Percentiles rank a stretch among this genome's conserved stretches.
phyloP scores from a whole-genome alignment of 2,329 filamentous ascomycete genomes.

The Diaporthe citriasiana region DNA sequence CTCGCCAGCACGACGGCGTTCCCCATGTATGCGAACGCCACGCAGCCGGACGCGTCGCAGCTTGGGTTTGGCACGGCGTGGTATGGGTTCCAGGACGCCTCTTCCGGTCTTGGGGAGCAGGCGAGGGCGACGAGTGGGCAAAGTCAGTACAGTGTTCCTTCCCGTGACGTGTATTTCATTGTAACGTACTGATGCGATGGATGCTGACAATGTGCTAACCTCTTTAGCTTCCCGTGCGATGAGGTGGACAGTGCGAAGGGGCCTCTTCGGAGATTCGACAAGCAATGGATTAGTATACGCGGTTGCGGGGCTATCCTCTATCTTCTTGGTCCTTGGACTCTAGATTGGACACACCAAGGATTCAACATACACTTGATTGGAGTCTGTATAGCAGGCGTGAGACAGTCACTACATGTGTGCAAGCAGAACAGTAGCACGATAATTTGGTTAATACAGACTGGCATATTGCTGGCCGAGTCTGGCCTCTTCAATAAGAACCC shows the following conservation, averaged over 20 bases:
- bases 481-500: background rate
- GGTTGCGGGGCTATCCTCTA: background rate
- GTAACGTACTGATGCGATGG: background rate
- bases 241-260: background rate
- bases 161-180: no score
- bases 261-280: background rate
- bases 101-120: background rate
- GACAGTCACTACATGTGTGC: no score
- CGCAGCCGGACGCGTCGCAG: constrained; percentile 33
- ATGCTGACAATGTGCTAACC: background rate
- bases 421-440: background rate
- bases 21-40: constrained; percentile 32
- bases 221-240: background rate
- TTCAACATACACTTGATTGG: no score
- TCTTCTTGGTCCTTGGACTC: background rate
- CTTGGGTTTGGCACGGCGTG: constrained; percentile 38
- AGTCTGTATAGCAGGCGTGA: no score
- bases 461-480: background rate
- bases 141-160: background rate
- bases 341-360: background rate
- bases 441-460: no score
- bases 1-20: constrained; percentile 37
- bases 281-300: background rate
- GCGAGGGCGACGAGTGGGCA: background rate
- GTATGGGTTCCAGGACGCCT: constrained; percentile 19